Conservation (phyloP, 2,329 filamentous ascomycete genomes). For the Sclerotinia glacialis region DNA sequence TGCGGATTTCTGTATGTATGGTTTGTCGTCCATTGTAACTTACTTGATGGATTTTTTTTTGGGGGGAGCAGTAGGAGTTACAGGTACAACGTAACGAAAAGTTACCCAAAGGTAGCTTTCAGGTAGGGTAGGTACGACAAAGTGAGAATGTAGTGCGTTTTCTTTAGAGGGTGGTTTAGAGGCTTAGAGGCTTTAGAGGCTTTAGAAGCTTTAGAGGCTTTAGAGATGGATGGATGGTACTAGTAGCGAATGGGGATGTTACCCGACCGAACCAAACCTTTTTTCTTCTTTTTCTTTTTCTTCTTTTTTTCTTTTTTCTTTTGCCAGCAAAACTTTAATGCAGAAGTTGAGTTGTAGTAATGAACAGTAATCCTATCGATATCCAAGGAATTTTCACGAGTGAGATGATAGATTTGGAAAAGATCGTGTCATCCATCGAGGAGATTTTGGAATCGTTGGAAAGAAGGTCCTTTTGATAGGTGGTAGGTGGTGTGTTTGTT, state of each 20-base stretch:
- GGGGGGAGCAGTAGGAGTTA: neutral
- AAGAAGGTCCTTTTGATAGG: neutral
- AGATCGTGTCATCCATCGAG: neutral
- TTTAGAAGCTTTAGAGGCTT: conserved; percentile 3
- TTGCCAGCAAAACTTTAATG: conserved; percentile 14
- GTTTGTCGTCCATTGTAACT: conserved; percentile 21
- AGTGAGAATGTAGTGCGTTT: conserved; percentile 8
- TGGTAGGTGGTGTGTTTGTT: conserved; percentile 4
- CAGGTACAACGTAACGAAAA: conserved; percentile 21
- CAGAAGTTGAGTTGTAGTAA: neutral
- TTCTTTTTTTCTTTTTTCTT: too few relatives aligned
- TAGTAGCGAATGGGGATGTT: conserved; percentile 15
- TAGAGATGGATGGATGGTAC: neutral
- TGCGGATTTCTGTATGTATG: conserved; percentile 3
- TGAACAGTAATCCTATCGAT: neutral
- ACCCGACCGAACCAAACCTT: conserved; percentile 13
- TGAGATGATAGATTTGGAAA: neutral
- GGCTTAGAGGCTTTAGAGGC: conserved; percentile 1
- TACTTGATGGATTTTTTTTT: conserved; percentile 8
- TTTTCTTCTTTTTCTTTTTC: too few relatives aligned
- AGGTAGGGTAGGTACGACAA: conserved; percentile 16
- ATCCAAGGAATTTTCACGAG: neutral
- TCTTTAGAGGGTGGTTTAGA: too few relatives aligned
- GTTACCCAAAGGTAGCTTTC: conserved; percentile 14
- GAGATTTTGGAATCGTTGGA: neutral